Conservation (phyloP, 2,329 filamentous ascomycete genomes). For the Lomentospora prolificans region DNA sequence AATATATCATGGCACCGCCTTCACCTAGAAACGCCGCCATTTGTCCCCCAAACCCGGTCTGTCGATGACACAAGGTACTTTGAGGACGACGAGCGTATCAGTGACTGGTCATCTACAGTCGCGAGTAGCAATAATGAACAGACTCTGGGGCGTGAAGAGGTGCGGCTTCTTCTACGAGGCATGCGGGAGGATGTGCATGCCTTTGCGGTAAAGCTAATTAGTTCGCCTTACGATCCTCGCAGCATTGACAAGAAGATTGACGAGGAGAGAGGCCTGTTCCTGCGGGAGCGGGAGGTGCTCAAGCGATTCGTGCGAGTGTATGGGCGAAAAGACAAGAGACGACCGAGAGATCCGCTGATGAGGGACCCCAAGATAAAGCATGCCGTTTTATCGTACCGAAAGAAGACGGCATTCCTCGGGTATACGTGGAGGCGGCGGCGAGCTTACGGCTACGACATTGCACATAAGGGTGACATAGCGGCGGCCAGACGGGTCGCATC, state of each 20-base stretch:
- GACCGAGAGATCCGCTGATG: slow-evolving; percentile 76
- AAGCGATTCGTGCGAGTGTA: slow-evolving; percentile 41
- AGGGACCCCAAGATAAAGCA: slow-evolving; percentile 59
- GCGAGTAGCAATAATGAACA: slow-evolving; percentile 1
- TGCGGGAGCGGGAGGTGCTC: slow-evolving; percentile 30
- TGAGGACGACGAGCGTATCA: slow-evolving; percentile 67
- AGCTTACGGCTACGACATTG: slow-evolving; percentile 11
- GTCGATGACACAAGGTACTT: slow-evolving; percentile 81
- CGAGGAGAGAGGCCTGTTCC: slow-evolving; percentile 21
- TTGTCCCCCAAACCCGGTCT: slow-evolving; percentile 61
- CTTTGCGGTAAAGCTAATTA: slow-evolving; percentile 34
- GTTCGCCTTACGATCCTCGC: slow-evolving; percentile 38
- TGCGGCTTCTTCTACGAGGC: slow-evolving; percentile 19
- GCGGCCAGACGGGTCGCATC: background rate
- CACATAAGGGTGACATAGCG: slow-evolving; percentile 1
- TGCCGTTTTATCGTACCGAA: slow-evolving; percentile 68
- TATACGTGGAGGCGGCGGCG: slow-evolving; percentile 61
- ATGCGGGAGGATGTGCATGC: slow-evolving; percentile 32
- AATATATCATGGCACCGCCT: slow-evolving; percentile 69
- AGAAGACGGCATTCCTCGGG: slow-evolving; percentile 74
- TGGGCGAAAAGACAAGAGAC: slow-evolving; percentile 59
- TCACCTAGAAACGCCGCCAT: slow-evolving; percentile 63
- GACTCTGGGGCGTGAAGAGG: background rate
- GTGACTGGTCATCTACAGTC: slow-evolving; percentile 38
- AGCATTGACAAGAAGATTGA: slow-evolving; percentile 40